Evolutionary conservation across 306 rosid genomes (phyloP).

Genomic region (Vigna angularis): DNA sequence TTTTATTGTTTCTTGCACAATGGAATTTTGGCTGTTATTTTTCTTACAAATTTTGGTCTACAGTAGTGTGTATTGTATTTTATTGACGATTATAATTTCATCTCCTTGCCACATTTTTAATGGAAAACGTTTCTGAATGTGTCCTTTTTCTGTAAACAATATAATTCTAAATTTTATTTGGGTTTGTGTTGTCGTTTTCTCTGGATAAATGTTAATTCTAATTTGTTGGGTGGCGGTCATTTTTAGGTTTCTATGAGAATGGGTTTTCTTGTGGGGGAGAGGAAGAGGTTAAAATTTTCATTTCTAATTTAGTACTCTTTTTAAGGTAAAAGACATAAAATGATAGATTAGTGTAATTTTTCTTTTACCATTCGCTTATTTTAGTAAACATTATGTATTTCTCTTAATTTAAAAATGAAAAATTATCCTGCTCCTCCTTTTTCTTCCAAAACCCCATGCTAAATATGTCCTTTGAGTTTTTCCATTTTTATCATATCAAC

Average conservation of each 20-base stretch:
- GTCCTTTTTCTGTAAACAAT: conserved; percentile 21
- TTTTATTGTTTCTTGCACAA: conserved; percentile 28
- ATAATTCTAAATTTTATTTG: conserved; percentile 16
- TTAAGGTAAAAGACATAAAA: neutral
- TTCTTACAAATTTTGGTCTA: conserved; percentile 36
- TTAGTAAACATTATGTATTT: neutral
- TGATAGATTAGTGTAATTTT: neutral
- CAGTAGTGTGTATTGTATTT: conserved; percentile 18
- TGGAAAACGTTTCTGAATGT: conserved; percentile 3
- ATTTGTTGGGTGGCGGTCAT: neutral
- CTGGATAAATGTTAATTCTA: conserved; percentile 12
- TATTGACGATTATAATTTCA: neutral
- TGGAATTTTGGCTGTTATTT: conserved; percentile 18
- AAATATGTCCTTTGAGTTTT: neutral
- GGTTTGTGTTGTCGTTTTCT: conserved; percentile 34
- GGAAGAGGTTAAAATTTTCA: neutral
- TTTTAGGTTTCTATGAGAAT: conserved; percentile 1
- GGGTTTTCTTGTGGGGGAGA: neutral
- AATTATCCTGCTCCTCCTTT: neutral
- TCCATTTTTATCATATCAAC: conserved; percentile 11
- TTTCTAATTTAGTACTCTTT: neutral
- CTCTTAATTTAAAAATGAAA: neutral
- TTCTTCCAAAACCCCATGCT: neutral
- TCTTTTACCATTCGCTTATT: neutral
- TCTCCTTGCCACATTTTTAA: conserved; percentile 16